Conservation (phyloP, 768 basidiomycete genomes). For the Pleurotus giganteus region DNA sequence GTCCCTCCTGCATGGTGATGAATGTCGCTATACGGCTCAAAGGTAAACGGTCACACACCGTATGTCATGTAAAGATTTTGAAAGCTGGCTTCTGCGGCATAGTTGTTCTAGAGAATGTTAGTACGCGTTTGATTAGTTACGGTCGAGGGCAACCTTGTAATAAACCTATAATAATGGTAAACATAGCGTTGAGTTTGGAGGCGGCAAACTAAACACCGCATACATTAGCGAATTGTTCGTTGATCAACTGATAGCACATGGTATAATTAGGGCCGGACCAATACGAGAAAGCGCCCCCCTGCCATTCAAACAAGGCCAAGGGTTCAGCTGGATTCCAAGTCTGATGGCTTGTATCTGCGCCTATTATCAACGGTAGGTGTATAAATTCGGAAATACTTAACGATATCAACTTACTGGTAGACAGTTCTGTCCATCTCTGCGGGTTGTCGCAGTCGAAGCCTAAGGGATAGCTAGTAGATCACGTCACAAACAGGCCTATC, state of each 20-base stretch:
- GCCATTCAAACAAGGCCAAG: slow-evolving; percentile 36
- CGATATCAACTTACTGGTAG: slow-evolving; percentile 24
- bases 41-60: slow-evolving; percentile 21
- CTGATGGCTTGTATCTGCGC: slow-evolving; percentile 32
- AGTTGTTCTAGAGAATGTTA: slow-evolving; percentile 27
- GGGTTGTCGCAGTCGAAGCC: slow-evolving; percentile 66
- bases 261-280: slow-evolving; percentile 36
- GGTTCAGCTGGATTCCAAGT: slow-evolving; percentile 33
- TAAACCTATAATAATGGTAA: slow-evolving; percentile 21
- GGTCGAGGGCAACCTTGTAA: slow-evolving; percentile 24
- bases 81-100: slow-evolving; percentile 29
- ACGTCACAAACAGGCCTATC: not conserved
- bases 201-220: not conserved
- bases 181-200: not conserved
- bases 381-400: not conserved
- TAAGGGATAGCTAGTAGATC: slow-evolving; percentile 48
- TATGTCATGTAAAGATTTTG: slow-evolving; percentile 39
- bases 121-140: not conserved
- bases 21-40: not conserved
- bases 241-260: slow-evolving; percentile 31
- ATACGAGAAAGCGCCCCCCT: slow-evolving; percentile 36
- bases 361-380: slow-evolving; percentile 4
- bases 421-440: slow-evolving; percentile 43
- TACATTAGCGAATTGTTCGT: slow-evolving; percentile 37
- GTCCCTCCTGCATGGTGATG: slow-evolving; percentile 25